Conservation (phyloP, 2,329 filamentous ascomycete species). For the Plenodomus tracheiphilus region DNA sequence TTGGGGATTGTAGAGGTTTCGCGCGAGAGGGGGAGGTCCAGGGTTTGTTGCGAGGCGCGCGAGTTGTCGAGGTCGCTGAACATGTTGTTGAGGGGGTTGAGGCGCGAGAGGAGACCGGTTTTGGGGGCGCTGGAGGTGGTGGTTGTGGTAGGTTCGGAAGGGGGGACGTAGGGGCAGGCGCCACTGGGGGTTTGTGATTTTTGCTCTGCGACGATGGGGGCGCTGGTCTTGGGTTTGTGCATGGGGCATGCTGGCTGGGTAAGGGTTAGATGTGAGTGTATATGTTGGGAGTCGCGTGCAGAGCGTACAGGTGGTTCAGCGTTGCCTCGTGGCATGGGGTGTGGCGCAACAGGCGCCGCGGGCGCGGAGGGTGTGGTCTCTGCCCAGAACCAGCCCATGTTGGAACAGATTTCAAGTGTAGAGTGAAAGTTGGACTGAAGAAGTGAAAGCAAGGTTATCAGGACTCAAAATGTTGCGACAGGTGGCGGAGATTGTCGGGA, state of each 20-base stretch:
- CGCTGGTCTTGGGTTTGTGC: conserved; percentile 55
- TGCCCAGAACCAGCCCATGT: conserved; percentile 75
- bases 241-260: conserved; percentile 69
- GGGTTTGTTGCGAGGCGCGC: conserved; percentile 71
- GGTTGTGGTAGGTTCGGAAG: too few species aligned
- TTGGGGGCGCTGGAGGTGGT: conserved; percentile 34
- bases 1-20: conserved; percentile 91
- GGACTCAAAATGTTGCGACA: conserved; percentile 14
- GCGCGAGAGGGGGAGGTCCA: conserved; percentile 75
- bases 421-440: conserved; percentile 4
- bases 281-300: conserved; percentile 4
- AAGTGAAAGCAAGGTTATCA: conserved; percentile 12
- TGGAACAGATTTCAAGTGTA: conserved; percentile 15
- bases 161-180: conserved; percentile 56
- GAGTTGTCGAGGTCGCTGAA: conserved; percentile 82
- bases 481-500: conserved; percentile 41
- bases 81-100: conserved; percentile 94
- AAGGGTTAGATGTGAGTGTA: conserved; percentile 24
- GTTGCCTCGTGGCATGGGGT: conserved; percentile 51
- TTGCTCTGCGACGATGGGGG: conserved; percentile 35
- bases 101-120: conserved; percentile 63
- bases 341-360: conserved; percentile 49
- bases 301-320: conserved; percentile 60
- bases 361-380: conserved; percentile 52
- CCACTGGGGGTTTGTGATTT: conserved; percentile 40